phyloP scores from a whole-genome alignment of 176 grass and related monocot genomes.

The Oryza glaberrima region DNA sequence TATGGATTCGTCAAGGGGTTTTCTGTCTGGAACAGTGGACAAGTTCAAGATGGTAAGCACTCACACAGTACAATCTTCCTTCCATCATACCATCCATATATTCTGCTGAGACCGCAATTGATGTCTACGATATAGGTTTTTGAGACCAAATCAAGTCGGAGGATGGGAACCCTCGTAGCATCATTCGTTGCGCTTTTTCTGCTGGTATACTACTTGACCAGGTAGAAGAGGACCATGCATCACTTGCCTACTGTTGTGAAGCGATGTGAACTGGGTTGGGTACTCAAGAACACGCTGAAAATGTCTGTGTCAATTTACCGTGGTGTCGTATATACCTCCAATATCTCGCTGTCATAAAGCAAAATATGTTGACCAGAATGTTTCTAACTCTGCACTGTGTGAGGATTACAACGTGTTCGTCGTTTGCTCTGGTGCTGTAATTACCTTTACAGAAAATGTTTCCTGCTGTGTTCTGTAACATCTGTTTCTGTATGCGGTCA shows the following conservation, averaged over 20 bases:
- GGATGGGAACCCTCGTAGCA: slow-evolving; percentile 86
- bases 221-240: slow-evolving; percentile 40
- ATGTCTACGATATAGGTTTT: slow-evolving; percentile 56
- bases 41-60: slow-evolving; percentile 85
- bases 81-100: neutral
- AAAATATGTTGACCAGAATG: slow-evolving; percentile 34
- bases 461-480: neutral
- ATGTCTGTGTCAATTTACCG: slow-evolving; percentile 1
- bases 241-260: neutral
- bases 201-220: slow-evolving; percentile 89
- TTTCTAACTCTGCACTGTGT: slow-evolving; percentile 13
- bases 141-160: slow-evolving; percentile 90
- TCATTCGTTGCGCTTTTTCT: slow-evolving; percentile 88
- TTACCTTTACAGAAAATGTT: slow-evolving; percentile 23
- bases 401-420: neutral
- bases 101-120: neutral
- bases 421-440: slow-evolving; percentile 32
- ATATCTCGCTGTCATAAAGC: slow-evolving; percentile 18
- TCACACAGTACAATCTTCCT: neutral
- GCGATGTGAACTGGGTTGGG: neutral
- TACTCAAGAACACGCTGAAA: slow-evolving; percentile 32
- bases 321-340: slow-evolving; percentile 31
- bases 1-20: slow-evolving; percentile 95
- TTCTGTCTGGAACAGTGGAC: slow-evolving; percentile 93
- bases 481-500: slow-evolving; percentile 11